Conservation (phyloP, 768 basidiomycete species). For the Rhizopogon vulgaris region DNA sequence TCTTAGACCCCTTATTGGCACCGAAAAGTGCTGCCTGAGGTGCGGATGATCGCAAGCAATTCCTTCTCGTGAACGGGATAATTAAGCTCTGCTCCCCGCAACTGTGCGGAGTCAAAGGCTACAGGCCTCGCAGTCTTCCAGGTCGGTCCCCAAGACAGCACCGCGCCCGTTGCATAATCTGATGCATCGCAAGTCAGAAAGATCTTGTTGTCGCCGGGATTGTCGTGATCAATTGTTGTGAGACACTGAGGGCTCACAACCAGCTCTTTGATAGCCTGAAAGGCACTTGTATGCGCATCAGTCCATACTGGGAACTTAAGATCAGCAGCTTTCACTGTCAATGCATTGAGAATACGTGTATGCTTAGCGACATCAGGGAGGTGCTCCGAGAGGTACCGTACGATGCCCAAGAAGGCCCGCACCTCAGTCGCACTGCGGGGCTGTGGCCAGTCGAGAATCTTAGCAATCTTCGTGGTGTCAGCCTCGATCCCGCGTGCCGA, state of each 20-base stretch:
- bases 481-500: slow-evolving; percentile 22
- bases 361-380: slow-evolving; percentile 8
- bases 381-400: too few relatives aligned
- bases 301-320: slow-evolving; percentile 21
- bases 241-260: slow-evolving; percentile 22
- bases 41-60: slow-evolving; percentile 28
- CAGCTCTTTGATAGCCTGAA: slow-evolving; percentile 18
- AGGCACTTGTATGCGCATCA: slow-evolving; percentile 17
- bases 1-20: too few relatives aligned
- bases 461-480: slow-evolving; percentile 5
- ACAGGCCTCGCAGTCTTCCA: slow-evolving; percentile 14
- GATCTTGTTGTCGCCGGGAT: slow-evolving; percentile 13
- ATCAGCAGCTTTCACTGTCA: slow-evolving; percentile 18
- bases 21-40: too few relatives aligned
- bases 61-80: slow-evolving; percentile 28
- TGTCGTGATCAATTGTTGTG: slow-evolving; percentile 26
- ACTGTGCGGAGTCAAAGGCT: slow-evolving; percentile 18
- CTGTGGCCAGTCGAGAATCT: too few relatives aligned
- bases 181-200: too few relatives aligned
- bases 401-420: too few relatives aligned
- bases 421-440: too few relatives aligned
- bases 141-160: slow-evolving; percentile 2
- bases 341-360: slow-evolving; percentile 3
- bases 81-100: slow-evolving; percentile 12
- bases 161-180: slow-evolving; percentile 4